These are phyloP conservation scores for Rozella allomycis DNA, from an alignment of 371 early-diverging fungal species.

Conservation along the genomic window DNA sequence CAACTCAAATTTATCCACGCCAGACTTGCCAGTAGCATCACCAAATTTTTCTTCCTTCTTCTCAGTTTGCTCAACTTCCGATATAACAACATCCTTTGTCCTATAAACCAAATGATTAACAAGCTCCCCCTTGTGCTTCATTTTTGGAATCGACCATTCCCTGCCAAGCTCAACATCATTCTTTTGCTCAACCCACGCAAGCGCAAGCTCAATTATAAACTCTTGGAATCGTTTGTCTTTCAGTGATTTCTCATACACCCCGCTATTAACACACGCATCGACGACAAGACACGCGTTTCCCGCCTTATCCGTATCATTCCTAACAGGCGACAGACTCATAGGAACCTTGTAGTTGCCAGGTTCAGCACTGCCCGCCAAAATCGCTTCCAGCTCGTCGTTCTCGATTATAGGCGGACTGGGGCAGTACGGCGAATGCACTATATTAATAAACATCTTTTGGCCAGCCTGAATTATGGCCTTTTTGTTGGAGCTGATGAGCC, in stretches of 20 bases:
- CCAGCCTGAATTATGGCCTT: too few relatives aligned
- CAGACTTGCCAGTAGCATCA: too few relatives aligned
- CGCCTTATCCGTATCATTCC: slow-evolving; percentile 23
- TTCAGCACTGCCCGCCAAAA: slow-evolving; percentile 35
- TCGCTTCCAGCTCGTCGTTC: slow-evolving; percentile 40
- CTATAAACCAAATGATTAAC: slow-evolving; percentile 29
- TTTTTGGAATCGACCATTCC: slow-evolving; percentile 35
- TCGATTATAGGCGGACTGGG: slow-evolving; percentile 33
- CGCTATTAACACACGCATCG: slow-evolving; percentile 43
- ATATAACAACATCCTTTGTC: slow-evolving; percentile 28
- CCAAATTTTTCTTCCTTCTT: too few relatives aligned
- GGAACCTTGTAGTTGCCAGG: slow-evolving; percentile 40
- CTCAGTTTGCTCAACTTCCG: slow-evolving; percentile 11
- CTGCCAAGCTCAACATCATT: slow-evolving; percentile 20
- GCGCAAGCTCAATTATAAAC: slow-evolving; percentile 38
- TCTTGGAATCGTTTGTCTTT: slow-evolving; percentile 32
- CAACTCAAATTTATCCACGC: too few relatives aligned
- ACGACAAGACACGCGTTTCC: slow-evolving; percentile 27
- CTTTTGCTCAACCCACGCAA: slow-evolving; percentile 41
- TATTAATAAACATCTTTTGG: slow-evolving; percentile 45
- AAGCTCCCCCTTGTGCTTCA: slow-evolving; percentile 32
- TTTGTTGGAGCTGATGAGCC: too few relatives aligned
- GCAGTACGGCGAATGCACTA: slow-evolving; percentile 34
- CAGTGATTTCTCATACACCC: slow-evolving; percentile 24
- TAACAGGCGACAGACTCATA: slow-evolving; percentile 26